A percentile compares a stretch with the other conserved stretches of the same genome.
phyloP scores from a whole-genome alignment of 2,329 filamentous ascomycete species.

The Trichoderma aggressivum region DNA sequence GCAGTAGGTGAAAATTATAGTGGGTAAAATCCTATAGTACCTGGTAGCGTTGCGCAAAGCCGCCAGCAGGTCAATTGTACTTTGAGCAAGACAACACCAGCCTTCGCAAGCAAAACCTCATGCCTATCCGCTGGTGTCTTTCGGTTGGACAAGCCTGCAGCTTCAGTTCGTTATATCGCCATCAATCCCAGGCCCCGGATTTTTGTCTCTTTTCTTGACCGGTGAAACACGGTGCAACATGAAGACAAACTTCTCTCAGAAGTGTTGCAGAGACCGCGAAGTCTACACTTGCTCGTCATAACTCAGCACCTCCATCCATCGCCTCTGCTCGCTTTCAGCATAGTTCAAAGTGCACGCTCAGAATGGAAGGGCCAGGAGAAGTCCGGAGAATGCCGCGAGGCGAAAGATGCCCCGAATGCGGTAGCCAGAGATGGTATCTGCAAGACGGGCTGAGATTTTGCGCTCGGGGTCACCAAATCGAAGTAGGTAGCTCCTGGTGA shows the following conservation, averaged over 20 bases:
- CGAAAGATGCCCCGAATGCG: slow-evolving; percentile 62
- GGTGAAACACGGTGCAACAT: neutral
- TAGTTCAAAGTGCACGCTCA: neutral
- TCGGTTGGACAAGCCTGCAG: neutral
- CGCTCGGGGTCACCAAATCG: slow-evolving; percentile 73
- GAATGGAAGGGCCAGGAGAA: slow-evolving; percentile 42
- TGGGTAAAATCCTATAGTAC: neutral
- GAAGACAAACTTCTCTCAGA: neutral
- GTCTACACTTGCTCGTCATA: neutral
- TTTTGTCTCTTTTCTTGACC: neutral
- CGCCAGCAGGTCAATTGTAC: neutral
- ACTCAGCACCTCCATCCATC: neutral
- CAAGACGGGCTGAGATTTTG: slow-evolving; percentile 78
- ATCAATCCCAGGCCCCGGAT: neutral
- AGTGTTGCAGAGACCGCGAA: neutral
- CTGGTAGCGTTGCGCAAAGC: neutral
- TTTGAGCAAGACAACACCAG: neutral
- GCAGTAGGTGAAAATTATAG: neutral
- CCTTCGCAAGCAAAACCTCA: neutral
- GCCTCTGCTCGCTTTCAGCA: neutral
- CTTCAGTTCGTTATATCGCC: neutral
- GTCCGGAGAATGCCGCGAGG: slow-evolving; percentile 51
- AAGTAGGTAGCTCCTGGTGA: slow-evolving; percentile 46
- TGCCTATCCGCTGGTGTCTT: neutral
- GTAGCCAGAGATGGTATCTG: slow-evolving; percentile 67